phyloP scores from a whole-genome alignment of 108 stramenopile species.

The Bacterosira constricta region DNA sequence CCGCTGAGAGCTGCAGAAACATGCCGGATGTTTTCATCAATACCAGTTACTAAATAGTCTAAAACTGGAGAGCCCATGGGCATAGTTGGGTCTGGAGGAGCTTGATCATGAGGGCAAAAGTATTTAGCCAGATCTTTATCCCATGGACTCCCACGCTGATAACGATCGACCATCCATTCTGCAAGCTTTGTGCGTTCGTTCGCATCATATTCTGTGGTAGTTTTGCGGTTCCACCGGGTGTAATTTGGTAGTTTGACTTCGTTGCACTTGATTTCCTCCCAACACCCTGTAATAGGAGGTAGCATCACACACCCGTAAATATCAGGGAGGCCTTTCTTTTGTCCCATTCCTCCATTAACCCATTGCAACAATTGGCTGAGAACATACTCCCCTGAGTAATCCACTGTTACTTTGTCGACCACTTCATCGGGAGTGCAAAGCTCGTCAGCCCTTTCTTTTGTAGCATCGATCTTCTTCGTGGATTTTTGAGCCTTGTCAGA shows the following conservation, averaged over 20 bases:
- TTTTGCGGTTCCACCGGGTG: slow-evolving; percentile 17
- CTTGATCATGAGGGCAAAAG: slow-evolving; percentile 42
- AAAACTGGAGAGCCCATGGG: slow-evolving; percentile 88
- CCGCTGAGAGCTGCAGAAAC: slow-evolving; percentile 51
- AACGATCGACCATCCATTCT: slow-evolving; percentile 79
- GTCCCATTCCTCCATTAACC: slow-evolving; percentile 89
- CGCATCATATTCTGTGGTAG: slow-evolving; percentile 52
- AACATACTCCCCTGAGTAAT: slow-evolving; percentile 85
- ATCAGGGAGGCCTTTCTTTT: slow-evolving; percentile 77
- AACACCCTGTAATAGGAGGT: slow-evolving; percentile 62
- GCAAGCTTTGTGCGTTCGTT: slow-evolving; percentile 66
- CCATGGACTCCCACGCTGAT: slow-evolving; percentile 80
- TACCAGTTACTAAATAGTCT: slow-evolving; percentile 84
- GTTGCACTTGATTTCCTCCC: slow-evolving; percentile 27
- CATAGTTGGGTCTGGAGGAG: slow-evolving; percentile 44
- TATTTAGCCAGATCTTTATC: slow-evolving; percentile 63
- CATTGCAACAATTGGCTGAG: slow-evolving; percentile 84
- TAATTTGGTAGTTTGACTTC: slow-evolving; percentile 40
- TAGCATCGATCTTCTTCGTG: neutral
- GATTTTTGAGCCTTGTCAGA: slow-evolving; percentile 13
- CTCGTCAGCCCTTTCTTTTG: slow-evolving; percentile 1
- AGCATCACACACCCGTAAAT: slow-evolving; percentile 70
- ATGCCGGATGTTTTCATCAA: slow-evolving; percentile 64
- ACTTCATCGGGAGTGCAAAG: slow-evolving; percentile 82
- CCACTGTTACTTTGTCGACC: slow-evolving; percentile 70